Base-by-base conservation (phyloP, 352 stramenopile species). In the Pythium aristosporum region DNA sequence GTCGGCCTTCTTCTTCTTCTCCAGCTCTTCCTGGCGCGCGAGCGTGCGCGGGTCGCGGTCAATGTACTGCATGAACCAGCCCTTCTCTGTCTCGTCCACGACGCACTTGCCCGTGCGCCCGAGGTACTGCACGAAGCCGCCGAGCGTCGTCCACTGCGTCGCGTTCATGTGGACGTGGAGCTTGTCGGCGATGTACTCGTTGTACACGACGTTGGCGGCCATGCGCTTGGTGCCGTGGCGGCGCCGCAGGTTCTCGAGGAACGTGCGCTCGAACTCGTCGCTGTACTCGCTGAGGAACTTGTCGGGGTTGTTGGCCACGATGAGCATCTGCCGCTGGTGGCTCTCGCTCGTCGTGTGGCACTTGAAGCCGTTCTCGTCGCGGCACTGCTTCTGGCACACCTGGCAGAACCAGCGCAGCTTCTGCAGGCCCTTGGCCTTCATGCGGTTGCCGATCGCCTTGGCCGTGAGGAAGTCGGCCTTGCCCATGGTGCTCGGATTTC, bases 281-380 rank as follows among this genome's bases (percentile, higher is more conserved):
- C 82, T 94, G 77, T 96, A 97, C 32, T 91, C 83, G 51, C 90
- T 85, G 67, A 99, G 92, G 57, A 99, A 97, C 62, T 96, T 94
- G 68, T 95, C 71, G 3, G 96, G 89, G 71, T 99, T 98, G 50
- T 94, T 93, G 10, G 90, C 90, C 57, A 99, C 98, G 53, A 99
- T 92, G 63, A 98, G 85, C 97, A 99, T 99, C 81, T 99, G 96
- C 46, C 97, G 89, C 63, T 99, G 82, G 81, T 99, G 98, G 8
- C 90, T 94, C 69, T 99, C 98, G 36, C 89, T 98, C 12, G 83
- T 98, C 34, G 97, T 91, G 81, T 99, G 98, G 70, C 97, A 99
- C 82, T 99, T 99, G 82, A 99, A 99, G 16, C 98, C 98, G 79
- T 99, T 99, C 75, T 99, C 97, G 71, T 99, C 98, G n/a, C 97